phyloP scores from a whole-genome alignment of 164 flowering plant genomes.

The Vitis labrusca region DNA sequence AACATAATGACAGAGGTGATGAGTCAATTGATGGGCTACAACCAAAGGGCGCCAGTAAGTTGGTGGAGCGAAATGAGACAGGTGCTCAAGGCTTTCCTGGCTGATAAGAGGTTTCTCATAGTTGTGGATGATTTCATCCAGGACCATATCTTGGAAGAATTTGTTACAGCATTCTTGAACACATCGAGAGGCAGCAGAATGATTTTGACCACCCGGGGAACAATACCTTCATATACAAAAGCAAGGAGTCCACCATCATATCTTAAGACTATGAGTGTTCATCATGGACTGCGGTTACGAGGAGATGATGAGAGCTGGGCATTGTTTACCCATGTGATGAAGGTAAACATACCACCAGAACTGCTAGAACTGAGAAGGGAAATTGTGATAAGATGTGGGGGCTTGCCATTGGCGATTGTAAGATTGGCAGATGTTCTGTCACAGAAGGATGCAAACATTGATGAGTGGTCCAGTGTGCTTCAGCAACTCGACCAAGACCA shows the following conservation, averaged over 20 bases:
- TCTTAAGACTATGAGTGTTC: background rate
- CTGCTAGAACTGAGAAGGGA: background rate
- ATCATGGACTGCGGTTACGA: background rate
- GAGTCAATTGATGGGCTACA: too few species aligned
- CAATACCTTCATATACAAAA: background rate
- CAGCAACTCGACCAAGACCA: background rate
- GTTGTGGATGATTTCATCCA: background rate
- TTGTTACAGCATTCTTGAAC: background rate
- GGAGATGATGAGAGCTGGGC: constrained; percentile 11
- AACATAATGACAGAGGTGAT: background rate
- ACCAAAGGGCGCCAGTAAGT: too few species aligned
- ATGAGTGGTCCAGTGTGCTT: background rate
- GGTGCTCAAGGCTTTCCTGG: background rate
- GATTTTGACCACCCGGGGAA: background rate
- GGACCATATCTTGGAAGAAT: background rate
- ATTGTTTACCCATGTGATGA: background rate
- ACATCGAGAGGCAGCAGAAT: background rate
- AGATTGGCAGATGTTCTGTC: background rate
- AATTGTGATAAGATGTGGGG: background rate
- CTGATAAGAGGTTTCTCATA: background rate
- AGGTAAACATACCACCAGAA: background rate
- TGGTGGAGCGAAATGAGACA: background rate
- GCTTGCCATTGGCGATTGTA: background rate
- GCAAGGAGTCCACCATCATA: too few species aligned
- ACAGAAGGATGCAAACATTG: background rate